A percentile compares a stretch with the other conserved stretches of the same genome.
phyloP scores from a whole-genome alignment of 2,329 filamentous ascomycete genomes.

The Lecanicillium sp. region DNA sequence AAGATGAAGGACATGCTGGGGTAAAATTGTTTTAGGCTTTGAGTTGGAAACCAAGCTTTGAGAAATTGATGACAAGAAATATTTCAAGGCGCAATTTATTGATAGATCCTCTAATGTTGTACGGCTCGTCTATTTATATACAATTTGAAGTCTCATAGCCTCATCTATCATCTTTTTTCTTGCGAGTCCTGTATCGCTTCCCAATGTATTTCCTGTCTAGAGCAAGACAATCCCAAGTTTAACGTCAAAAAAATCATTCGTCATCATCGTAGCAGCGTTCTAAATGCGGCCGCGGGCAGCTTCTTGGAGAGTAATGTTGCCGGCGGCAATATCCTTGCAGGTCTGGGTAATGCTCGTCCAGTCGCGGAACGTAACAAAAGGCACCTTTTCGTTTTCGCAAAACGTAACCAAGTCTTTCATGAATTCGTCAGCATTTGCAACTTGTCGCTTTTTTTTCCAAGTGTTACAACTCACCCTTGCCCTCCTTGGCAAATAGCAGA shows the following conservation, averaged over 20 bases:
- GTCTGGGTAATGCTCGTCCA: constrained; percentile 72
- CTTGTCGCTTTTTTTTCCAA: too few species aligned
- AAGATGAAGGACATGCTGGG: neutral
- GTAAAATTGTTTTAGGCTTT: too few species aligned
- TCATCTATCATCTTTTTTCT: too few species aligned
- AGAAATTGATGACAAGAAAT: neutral
- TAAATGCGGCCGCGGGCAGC: constrained; percentile 47
- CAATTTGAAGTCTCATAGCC: too few species aligned
- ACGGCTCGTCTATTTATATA: too few species aligned
- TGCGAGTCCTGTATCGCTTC: too few species aligned
- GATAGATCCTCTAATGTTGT: too few species aligned
- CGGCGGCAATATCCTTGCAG: constrained; percentile 68
- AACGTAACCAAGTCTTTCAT: constrained; percentile 86
- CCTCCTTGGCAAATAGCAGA: constrained; percentile 86
- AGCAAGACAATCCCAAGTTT: neutral
- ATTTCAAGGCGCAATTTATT: too few species aligned
- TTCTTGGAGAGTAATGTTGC: constrained; percentile 60
- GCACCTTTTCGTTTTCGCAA: constrained; percentile 75
- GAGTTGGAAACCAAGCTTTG: too few species aligned
- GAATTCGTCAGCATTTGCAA: too few species aligned
- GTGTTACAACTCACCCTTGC: constrained; percentile 53
- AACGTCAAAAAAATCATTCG: neutral
- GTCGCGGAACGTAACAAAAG: constrained; percentile 80
- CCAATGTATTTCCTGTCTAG: neutral
- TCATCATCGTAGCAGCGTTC: constrained; percentile 2